phyloP scores from a whole-genome alignment of 441 rosid genomes.

The Brassica balearica region DNA sequence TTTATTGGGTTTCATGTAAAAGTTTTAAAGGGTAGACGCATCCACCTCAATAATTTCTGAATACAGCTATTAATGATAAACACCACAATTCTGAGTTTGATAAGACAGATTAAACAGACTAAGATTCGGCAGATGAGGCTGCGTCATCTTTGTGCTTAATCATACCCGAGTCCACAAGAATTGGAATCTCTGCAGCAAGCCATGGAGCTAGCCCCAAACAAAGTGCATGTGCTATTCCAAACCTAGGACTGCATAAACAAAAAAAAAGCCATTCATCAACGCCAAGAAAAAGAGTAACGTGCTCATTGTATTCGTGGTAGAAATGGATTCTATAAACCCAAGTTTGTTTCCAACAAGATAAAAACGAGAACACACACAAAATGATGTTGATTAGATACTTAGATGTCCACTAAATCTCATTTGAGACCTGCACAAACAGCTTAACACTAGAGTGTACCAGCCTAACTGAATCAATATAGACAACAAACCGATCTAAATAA shows the following conservation, averaged over 20 bases:
- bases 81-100: conserved; percentile 25
- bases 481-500: conserved; percentile 4
- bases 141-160: conserved; percentile 96
- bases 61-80: conserved; percentile 35
- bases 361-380: neutral
- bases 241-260: conserved; percentile 69
- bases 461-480: neutral
- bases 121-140: conserved; percentile 60
- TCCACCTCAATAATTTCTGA: conserved; percentile 20
- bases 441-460: neutral
- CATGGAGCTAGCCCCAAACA: conserved; percentile 99
- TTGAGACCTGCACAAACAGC: neutral
- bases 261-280: conserved; percentile 20
- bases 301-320: conserved; percentile 15
- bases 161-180: conserved; percentile 95
- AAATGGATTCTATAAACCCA: neutral
- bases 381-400: neutral
- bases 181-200: conserved; percentile 97
- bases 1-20: conserved; percentile 34
- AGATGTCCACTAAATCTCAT: neutral
- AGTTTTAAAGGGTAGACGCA: conserved; percentile 18
- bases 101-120: conserved; percentile 32
- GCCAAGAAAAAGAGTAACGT: neutral
- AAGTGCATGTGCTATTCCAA: conserved; percentile 96
- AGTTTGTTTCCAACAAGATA: neutral